A percentile compares a stretch with the other conserved stretches of the same genome.
Evolutionary conservation across 768 basidiomycete genomes (phyloP).

Genomic region (Clathrus columnatus): DNA sequence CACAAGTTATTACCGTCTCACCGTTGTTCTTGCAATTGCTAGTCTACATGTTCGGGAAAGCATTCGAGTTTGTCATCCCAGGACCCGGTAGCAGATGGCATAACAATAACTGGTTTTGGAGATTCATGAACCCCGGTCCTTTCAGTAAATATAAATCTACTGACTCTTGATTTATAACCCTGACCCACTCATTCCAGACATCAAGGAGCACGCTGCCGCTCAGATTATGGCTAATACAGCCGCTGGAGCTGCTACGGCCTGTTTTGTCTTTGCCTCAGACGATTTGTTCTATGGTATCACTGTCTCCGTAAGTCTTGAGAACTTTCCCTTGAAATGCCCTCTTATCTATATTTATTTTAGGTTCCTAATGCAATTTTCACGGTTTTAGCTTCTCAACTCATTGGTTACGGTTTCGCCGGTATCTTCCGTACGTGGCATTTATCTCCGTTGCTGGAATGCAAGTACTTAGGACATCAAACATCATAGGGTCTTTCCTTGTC

Average conservation of each 20-base stretch:
- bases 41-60: slow-evolving; percentile 27
- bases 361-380: background rate
- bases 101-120: slow-evolving; percentile 12
- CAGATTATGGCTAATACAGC: slow-evolving; percentile 51
- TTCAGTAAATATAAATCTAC: slow-evolving; percentile 43
- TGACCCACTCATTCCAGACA: background rate
- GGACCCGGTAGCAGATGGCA: background rate
- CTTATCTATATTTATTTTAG: background rate
- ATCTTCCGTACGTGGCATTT: background rate
- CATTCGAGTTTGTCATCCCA: slow-evolving; percentile 21
- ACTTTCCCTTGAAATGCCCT: no score
- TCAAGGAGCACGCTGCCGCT: slow-evolving; percentile 46
- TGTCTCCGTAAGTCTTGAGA: background rate
- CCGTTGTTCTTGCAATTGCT: slow-evolving; percentile 50
- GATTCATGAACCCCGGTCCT: slow-evolving; percentile 46
- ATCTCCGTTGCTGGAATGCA: background rate
- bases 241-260: slow-evolving; percentile 41
- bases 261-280: slow-evolving; percentile 53
- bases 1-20: slow-evolving; percentile 40
- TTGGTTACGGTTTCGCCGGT: background rate
- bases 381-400: background rate
- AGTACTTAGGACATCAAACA: background rate
- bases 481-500: background rate
- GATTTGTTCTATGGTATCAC: slow-evolving; percentile 24
- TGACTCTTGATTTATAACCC: background rate